Evolutionary conservation across 139 green algal species (phyloP).

Genomic region (Ettlia oleoabundans): DNA sequence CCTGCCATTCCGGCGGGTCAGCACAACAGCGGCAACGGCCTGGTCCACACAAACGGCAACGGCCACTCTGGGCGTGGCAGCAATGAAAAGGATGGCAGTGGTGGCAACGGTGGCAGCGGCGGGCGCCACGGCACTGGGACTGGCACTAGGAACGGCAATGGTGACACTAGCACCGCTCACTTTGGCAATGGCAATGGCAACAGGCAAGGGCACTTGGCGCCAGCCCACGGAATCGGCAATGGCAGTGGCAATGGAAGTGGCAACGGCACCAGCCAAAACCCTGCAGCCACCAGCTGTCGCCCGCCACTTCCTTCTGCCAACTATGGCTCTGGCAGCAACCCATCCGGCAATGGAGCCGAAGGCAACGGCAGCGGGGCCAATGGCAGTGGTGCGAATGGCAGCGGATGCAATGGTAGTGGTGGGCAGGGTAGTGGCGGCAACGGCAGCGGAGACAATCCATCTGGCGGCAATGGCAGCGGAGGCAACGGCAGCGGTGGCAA

Average conservation of each 20-base stretch:
- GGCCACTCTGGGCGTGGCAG: slow-evolving; percentile 31
- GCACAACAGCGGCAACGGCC: slow-evolving; percentile 24
- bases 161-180: slow-evolving; percentile 27
- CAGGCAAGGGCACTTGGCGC: slow-evolving; percentile 22
- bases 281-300: background rate
- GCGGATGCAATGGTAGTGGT: background rate
- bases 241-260: slow-evolving; percentile 9
- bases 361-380: background rate
- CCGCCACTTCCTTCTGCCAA: background rate
- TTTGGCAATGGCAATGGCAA: slow-evolving; percentile 44
- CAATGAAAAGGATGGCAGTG: slow-evolving; percentile 28
- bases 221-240: slow-evolving; percentile 9
- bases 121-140: slow-evolving; percentile 22
- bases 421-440: background rate
- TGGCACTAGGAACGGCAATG: slow-evolving; percentile 42
- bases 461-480: slow-evolving; percentile 22
- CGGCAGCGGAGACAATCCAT: background rate
- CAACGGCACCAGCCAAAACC: background rate
- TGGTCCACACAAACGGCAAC: no score
- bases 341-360: background rate
- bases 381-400: background rate
- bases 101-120: slow-evolving; percentile 8
- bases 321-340: slow-evolving; percentile 7
- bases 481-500: slow-evolving; percentile 30
- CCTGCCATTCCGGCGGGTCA: slow-evolving; percentile 19